Conservation (phyloP, 73 alveolate genomes). For the Paramecium sonneborni region DNA sequence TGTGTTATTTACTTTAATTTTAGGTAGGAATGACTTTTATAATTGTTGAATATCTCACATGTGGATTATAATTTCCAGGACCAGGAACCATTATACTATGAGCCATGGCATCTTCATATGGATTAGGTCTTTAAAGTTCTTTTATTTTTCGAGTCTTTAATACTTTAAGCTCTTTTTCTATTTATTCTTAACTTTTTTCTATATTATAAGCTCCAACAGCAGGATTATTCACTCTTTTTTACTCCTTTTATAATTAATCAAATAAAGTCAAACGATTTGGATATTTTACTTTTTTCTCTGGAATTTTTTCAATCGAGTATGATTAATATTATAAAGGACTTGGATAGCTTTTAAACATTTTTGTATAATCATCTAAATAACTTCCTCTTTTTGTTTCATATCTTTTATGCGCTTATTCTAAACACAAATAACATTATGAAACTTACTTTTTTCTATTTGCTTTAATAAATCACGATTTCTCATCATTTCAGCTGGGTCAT, state of each 20-base stretch:
- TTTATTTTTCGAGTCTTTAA: background rate
- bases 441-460: slow-evolving; percentile 33
- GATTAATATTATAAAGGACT: slow-evolving; percentile 16
- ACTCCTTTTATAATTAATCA: background rate
- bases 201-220: slow-evolving; percentile 3
- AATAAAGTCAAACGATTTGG: background rate
- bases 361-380: slow-evolving; percentile 31
- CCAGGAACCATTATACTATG: slow-evolving; percentile 7
- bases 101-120: slow-evolving; percentile 19
- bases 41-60: background rate
- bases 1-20: background rate
- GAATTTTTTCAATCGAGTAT: background rate
- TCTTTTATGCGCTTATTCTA: slow-evolving; percentile 25
- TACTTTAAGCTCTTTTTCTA: background rate
- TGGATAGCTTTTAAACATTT: background rate
- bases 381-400: slow-evolving; percentile 46
- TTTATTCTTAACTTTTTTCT: background rate
- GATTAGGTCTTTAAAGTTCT: background rate
- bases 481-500: slow-evolving; percentile 21
- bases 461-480: slow-evolving; percentile 9
- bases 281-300: background rate
- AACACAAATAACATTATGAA: background rate
- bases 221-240: background rate
- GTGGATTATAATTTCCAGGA: slow-evolving; percentile 43
- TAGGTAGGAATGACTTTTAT: background rate